Base-by-base conservation (phyloP, 2,329 filamentous ascomycete species). In the Cordyceps javanica region DNA sequence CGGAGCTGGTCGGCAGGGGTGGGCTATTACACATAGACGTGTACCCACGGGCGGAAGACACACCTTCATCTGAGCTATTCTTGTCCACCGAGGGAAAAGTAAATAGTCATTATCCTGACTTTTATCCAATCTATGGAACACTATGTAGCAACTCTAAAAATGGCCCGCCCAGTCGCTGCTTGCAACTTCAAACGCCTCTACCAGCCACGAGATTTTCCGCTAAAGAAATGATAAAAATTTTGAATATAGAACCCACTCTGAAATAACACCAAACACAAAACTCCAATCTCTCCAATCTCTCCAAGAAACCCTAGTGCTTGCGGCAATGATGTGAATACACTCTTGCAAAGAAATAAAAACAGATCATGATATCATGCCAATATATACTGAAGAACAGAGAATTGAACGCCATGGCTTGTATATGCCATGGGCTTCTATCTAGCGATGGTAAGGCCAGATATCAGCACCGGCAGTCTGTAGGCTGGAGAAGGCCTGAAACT, bases 401-500 rank as follows among this genome's bases (percentile, higher is more conserved):
- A 38, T 3, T 19, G 23, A 39, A 32, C 1, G 6, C n/a, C 13
- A 26, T 46, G 21, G 39, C 7, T 28, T 16, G 42, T 45, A 25
- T 21, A 23, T 32, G 14, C 13, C 16, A 25, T 25, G 34, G 16
- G 5, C 19, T 11, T n/a, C 16, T n/a, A 5, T 34, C 38, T 59
- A 59, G 28, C 57, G 51, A 39, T 34, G 52, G 41, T 59, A 59
- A 16, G 55, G 58, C 58, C 58, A 59, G 30, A 52, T 19, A n/a
- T 56, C 58, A 26, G 52, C 23, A 5, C 41, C 46, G 8, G 30
- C 36, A 41, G 46, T 48, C 21, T 46, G 45, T 13, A 59, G n/a
- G 23, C 39, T 14, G 19, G 52, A 16, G 13, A 46, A 59, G 9
- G 38, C 58, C 23, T 59, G 36, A 21, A 52, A 56, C 19, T 55